Conservation (phyloP, 352 stramenopile species). For the Saprolegnia parasitica region DNA sequence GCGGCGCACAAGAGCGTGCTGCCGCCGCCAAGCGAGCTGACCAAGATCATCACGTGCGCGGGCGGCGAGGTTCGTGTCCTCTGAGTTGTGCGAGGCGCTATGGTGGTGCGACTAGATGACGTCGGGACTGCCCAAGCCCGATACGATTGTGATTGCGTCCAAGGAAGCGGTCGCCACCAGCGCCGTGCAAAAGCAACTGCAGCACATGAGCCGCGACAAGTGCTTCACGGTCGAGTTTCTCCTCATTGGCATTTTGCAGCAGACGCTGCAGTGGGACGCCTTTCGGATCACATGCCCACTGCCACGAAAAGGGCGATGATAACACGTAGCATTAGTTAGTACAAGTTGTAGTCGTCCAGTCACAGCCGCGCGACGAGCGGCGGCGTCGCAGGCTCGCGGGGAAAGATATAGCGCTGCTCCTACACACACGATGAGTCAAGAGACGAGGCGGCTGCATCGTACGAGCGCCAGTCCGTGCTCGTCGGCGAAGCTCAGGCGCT, state of each 20-base stretch:
- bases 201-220: neutral
- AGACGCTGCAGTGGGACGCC: neutral
- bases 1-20: slow-evolving; percentile 52
- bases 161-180: slow-evolving; percentile 14
- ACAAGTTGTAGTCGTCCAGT: neutral
- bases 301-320: neutral
- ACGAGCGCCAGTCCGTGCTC: slow-evolving; percentile 25
- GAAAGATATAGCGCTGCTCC: slow-evolving; percentile 3
- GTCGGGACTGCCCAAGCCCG: neutral
- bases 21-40: slow-evolving; percentile 45
- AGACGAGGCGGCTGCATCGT: neutral
- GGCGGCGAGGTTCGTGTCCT: slow-evolving; percentile 33
- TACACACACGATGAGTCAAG: neutral
- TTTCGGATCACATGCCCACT: slow-evolving; percentile 7
- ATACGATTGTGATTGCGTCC: slow-evolving; percentile 26
- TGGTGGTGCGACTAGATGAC: neutral
- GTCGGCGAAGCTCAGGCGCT: slow-evolving; percentile 21
- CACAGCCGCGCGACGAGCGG: slow-evolving; percentile 3
- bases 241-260: slow-evolving; percentile 19
- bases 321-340: neutral
- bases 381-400: neutral
- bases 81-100: neutral
- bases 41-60: slow-evolving; percentile 50
- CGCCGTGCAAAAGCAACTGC: slow-evolving; percentile 16
- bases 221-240: slow-evolving; percentile 27